Evolutionary conservation across 306 rosid species (phyloP).

Genomic region (Lathyrus oleraceus): DNA sequence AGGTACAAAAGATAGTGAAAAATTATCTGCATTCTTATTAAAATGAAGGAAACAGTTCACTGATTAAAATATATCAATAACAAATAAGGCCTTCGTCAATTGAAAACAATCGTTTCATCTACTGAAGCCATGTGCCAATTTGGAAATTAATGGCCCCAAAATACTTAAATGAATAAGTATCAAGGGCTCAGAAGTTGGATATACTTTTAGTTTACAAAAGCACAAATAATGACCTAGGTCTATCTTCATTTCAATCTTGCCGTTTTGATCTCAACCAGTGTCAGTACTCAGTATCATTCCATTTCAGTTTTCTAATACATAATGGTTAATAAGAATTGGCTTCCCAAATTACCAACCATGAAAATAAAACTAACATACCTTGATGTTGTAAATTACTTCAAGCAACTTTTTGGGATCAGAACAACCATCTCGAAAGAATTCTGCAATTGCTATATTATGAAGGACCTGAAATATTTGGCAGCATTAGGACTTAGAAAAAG

Average conservation of each 20-base stretch:
- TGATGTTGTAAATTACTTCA: constrained; percentile 70
- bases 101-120: constrained; percentile 24
- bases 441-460: constrained; percentile 86
- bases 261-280: constrained; percentile 2
- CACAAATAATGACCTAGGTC: constrained; percentile 22
- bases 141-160: constrained; percentile 19
- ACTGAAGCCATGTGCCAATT: constrained; percentile 3
- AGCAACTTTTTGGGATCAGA: constrained; percentile 85
- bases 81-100: constrained; percentile 10
- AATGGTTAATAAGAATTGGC: background rate
- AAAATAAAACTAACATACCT: constrained; percentile 54
- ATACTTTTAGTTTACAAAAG: constrained; percentile 5
- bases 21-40: constrained; percentile 11
- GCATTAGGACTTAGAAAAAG: constrained; percentile 6
- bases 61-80: constrained; percentile 18
- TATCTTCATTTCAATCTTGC: constrained; percentile 26
- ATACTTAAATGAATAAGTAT: constrained; percentile 8
- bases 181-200: constrained; percentile 13
- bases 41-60: constrained; percentile 9
- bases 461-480: constrained; percentile 58
- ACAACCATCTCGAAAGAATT: constrained; percentile 80
- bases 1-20: constrained; percentile 21
- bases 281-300: constrained; percentile 4
- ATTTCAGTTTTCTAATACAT: constrained; percentile 27
- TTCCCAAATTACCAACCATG: constrained; percentile 17